Evolutionary conservation across 139 green algal genomes (phyloP).

Genomic region (Micractinium conductrix): DNA sequence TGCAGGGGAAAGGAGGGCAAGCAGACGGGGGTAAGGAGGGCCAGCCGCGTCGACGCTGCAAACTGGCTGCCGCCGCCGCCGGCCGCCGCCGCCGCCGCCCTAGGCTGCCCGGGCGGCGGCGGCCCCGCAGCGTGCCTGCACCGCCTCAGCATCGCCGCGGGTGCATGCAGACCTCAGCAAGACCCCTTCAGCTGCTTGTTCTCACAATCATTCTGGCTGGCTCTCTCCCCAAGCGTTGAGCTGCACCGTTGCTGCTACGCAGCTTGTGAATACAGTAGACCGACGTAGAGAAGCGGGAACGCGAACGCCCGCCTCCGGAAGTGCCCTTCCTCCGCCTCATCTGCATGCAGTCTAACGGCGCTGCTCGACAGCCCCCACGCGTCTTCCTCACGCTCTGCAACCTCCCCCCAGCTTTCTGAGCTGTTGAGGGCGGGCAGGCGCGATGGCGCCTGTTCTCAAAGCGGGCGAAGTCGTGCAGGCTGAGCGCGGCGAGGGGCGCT

Average conservation of each 20-base stretch:
- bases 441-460: background rate
- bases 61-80: background rate
- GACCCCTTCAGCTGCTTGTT: background rate
- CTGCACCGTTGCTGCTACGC: too few species aligned
- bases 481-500: slow-evolving; percentile 5
- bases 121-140: background rate
- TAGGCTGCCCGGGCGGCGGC: too few species aligned
- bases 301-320: background rate
- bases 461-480: slow-evolving; percentile 3
- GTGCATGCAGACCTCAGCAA: background rate
- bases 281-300: background rate
- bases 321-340: too few species aligned
- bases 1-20: background rate
- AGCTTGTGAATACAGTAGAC: background rate
- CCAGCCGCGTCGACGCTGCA: background rate
- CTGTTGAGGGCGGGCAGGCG: background rate
- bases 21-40: background rate
- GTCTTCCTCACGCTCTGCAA: background rate
- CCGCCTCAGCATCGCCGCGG: too few species aligned
- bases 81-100: too few species aligned
- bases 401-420: background rate
- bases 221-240: too few species aligned
- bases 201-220: slow-evolving; percentile 18
- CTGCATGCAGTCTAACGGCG: too few species aligned
- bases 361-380: too few species aligned